Conservation (phyloP, 345 rosid species). For the Orychophragmus violaceus region DNA sequence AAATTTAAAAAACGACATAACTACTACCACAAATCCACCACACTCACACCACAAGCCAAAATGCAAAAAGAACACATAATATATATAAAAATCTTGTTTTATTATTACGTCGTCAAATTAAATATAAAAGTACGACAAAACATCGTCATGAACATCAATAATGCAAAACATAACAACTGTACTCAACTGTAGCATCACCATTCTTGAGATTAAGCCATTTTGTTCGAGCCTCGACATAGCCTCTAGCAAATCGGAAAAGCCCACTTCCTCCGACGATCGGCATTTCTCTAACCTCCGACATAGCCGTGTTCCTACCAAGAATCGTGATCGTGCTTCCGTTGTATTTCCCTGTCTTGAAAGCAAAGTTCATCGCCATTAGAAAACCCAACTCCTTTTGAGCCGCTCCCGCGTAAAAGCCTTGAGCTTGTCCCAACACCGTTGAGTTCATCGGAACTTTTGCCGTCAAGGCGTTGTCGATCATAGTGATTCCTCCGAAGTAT, state of each 20-base stretch:
- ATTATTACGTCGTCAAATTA: neutral
- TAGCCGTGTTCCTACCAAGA: slow-evolving; percentile 55
- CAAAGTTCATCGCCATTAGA: slow-evolving; percentile 67
- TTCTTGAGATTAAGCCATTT: slow-evolving; percentile 29
- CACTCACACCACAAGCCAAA: neutral
- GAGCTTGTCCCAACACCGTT: slow-evolving; percentile 60
- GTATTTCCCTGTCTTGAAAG: slow-evolving; percentile 57
- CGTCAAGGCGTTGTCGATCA: slow-evolving; percentile 72
- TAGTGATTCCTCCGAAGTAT: slow-evolving; percentile 41
- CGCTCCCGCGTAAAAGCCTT: slow-evolving; percentile 60
- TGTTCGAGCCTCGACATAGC: slow-evolving; percentile 57
- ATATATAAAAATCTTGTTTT: neutral
- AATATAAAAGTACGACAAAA: slow-evolving; percentile 3
- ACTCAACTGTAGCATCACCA: slow-evolving; percentile 47
- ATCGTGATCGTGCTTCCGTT: slow-evolving; percentile 62
- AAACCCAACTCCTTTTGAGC: slow-evolving; percentile 50
- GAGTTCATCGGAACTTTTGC: slow-evolving; percentile 47
- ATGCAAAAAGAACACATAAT: neutral
- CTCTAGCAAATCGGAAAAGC: slow-evolving; percentile 67
- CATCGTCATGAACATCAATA: slow-evolving; percentile 24
- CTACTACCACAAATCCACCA: neutral
- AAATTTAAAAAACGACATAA: neutral
- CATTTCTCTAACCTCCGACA: slow-evolving; percentile 58
- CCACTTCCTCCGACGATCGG: slow-evolving; percentile 78
- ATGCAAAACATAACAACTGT: slow-evolving; percentile 50